Conservation (phyloP, 176 grass and related monocot genomes). For the Alopecurus myosuroides region DNA sequence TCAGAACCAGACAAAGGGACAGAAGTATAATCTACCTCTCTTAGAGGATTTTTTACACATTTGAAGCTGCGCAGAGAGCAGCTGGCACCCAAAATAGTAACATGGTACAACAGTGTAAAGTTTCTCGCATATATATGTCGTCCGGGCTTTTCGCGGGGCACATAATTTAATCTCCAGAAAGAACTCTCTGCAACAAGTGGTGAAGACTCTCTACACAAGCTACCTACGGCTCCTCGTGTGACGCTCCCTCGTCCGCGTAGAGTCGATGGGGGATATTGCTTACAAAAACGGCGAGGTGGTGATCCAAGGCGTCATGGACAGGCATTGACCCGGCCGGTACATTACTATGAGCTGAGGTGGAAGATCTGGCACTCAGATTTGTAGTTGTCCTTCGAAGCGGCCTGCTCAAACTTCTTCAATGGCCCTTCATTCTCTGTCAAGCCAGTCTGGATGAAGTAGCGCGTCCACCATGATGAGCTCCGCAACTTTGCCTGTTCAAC, state of each 20-base stretch:
- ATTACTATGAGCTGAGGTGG: conserved; percentile 70
- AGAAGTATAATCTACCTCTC: background rate
- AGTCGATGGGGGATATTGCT: conserved; percentile 17
- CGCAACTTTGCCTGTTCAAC: conserved; percentile 72
- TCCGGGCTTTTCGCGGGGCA: background rate
- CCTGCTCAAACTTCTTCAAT: conserved; percentile 85
- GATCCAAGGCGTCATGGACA: conserved; percentile 24
- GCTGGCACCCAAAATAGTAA: background rate
- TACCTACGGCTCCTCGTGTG: conserved; percentile 26
- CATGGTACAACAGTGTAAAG: conserved; percentile 31
- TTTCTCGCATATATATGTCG: conserved; percentile 25
- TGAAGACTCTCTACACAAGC: conserved; percentile 36
- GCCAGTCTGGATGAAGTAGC: conserved; percentile 88
- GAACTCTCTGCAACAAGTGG: conserved; percentile 39
- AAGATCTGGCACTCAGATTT: conserved; percentile 88
- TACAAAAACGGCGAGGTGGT: conserved; percentile 22
- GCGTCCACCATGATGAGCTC: conserved; percentile 92
- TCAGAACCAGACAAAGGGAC: background rate
- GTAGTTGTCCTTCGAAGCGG: conserved; percentile 52
- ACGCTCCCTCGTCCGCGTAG: conserved; percentile 25
- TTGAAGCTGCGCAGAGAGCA: background rate
- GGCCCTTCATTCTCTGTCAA: conserved; percentile 81
- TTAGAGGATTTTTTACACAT: conserved; percentile 14
- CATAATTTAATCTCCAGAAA: conserved; percentile 32
- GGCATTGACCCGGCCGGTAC: background rate